Evolutionary conservation across 257 asterid genomes (phyloP), one percentile per base, ranked within the genome.

Genomic region (Pogostemon cablin): DNA sequence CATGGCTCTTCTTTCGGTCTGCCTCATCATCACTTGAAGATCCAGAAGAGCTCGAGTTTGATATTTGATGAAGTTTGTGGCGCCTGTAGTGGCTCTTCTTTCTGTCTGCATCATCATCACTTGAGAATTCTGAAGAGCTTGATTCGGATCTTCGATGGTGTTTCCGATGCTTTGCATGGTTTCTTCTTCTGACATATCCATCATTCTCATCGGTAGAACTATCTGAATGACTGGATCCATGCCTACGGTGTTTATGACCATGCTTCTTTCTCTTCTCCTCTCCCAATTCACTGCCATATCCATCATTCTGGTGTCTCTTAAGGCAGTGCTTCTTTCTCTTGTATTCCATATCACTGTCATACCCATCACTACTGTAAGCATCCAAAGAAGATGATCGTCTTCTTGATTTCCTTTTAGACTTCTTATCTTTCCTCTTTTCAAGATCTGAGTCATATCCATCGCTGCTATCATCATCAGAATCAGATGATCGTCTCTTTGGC

Each of bases 401-500:
- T 80, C 79, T 92, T 3, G 81, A 74, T 86, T 87, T 87, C 43
- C 79, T 84, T 73, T 72, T 90, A 57, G 84, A 71, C 76, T 76
- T 87, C 81, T 65, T 87, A 7, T 84, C 85, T 81, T 66, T 83
- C 68, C 78, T 81, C 83, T 74, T 88, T 62, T 90, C 93, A 69
- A 72, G 82, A 56, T 85, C 88, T 0, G 84, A 81, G 67, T 85
- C 89, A 4, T 15, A 15, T 15, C 15, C 15, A 15, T 15, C 15
- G 15, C 15, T 15, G 15, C 15, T 15, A 15, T 15, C 15, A 15
- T 15, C 15, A 15, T 15, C 15, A 15, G 15, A 15, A 15, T 15
- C 15, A 15, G 15, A 15, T 15, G 15, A 15, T 15, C 15, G 15
- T 15, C 15, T 15, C 15, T 15, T 15, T 15, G 15, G 15, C 15